A percentile compares a stretch with the other conserved stretches of the same genome.
Conservation (phyloP, 352 stramenopile genomes). For the Pythium insidiosum region DNA sequence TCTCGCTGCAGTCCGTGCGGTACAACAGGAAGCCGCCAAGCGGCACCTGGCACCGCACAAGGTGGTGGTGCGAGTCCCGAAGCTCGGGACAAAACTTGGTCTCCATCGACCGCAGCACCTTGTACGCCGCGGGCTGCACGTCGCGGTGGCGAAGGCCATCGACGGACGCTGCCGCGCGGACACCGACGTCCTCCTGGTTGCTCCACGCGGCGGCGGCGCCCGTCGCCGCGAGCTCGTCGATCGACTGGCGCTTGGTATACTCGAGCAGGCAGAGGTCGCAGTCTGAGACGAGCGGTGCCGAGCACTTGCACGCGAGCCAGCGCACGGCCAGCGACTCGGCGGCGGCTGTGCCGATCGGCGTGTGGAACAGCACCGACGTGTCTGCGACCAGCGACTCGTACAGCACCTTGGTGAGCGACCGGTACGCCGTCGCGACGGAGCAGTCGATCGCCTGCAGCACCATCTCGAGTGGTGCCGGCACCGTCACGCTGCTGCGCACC, state of each 20-base stretch:
- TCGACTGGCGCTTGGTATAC: constrained; percentile 52
- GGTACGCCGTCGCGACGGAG: constrained; percentile 39
- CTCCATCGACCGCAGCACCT: constrained; percentile 64
- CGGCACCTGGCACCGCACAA: constrained; percentile 49
- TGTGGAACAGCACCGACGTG: constrained; percentile 69
- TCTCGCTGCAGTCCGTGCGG: constrained; percentile 39
- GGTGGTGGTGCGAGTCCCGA: constrained; percentile 38
- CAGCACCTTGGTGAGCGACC: constrained; percentile 70
- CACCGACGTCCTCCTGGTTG: constrained; percentile 8
- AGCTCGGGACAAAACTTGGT: constrained; percentile 59
- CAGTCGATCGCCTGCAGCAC: constrained; percentile 61
- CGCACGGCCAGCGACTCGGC: constrained; percentile 51
- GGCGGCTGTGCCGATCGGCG: constrained; percentile 11
- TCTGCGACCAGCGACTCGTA: constrained; percentile 64
- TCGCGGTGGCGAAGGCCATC: constrained; percentile 18
- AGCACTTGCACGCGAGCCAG: constrained; percentile 61
- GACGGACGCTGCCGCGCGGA: constrained; percentile 1
- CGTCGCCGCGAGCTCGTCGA: constrained; percentile 26
- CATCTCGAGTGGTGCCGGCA: constrained; percentile 37
- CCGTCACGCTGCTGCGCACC: constrained; percentile 47
- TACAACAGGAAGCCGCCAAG: constrained; percentile 68
- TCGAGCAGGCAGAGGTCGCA: constrained; percentile 68
- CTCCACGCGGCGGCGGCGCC: constrained; percentile 9
- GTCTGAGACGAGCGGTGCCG: constrained; percentile 54
- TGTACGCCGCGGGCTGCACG: constrained; percentile 42